Evolutionary conservation across 2,329 filamentous ascomycete species (phyloP), one percentile per base, ranked within the genome.

Genomic region (Sclerotinia sclerotiorum): DNA sequence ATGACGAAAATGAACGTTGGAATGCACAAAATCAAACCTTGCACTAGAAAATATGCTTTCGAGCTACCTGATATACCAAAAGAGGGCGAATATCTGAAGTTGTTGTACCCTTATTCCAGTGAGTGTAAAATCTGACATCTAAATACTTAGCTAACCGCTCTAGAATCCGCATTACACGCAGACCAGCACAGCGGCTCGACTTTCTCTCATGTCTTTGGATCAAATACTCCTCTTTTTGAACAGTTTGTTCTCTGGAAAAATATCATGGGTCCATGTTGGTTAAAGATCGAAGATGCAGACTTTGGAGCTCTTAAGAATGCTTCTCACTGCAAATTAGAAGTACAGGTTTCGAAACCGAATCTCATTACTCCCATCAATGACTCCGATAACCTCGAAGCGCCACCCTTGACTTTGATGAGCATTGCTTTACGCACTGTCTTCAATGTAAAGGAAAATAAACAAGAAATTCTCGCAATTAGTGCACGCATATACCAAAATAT

Each of bases 181-280:
- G 89, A 90, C 42, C 67, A 77, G 70, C 81, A 86, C 7, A 87
- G 84, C 52, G 95, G 95, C 39, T 89, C 97, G 78, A 98, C 95
- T 0, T 99, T 94, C 77, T 97, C 94, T 1, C 92, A 92, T 72
- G 90, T 97, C 32, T 99, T 99, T 74, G 95, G 96, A 39, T 90
- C 91, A 68, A 97, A 95, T 78, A 99, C 95, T 0, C 88, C 92
- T 1, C 84, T 99, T 0, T 99, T 99, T 74, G 95, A 99, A 80
- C 95, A 99, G 75, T 99, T 99, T 77, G 95, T 99, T 27, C 84
- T 99, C 6, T 97, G 94, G 91, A 98, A 97, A 81, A 97, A 97
- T 77, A 92, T 99, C 74, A 99, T 97, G 94, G 95, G 95, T 1
- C 95, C 95, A 42, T 98, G 95, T 79, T 99, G 95, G 95, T 85